Evolutionary conservation across 768 basidiomycete genomes (phyloP).

Genomic region (Wakefieldia striispora): DNA sequence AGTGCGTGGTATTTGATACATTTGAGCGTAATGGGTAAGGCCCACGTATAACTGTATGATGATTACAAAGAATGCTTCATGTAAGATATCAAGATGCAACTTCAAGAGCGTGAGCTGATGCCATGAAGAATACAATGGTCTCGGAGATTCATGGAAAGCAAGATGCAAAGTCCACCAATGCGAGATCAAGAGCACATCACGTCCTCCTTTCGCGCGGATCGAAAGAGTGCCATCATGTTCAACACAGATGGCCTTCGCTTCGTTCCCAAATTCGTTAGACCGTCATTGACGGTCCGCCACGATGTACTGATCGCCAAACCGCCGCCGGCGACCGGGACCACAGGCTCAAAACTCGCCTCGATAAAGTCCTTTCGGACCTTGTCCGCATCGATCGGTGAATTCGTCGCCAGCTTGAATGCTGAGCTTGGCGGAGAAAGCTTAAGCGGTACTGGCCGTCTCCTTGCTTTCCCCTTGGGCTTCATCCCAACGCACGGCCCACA

Average conservation of each 20-base stretch:
- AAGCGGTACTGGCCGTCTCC: too few species aligned
- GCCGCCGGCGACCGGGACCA: not conserved
- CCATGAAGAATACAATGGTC: not conserved
- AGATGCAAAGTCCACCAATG: too few species aligned
- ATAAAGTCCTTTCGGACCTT: slow-evolving; percentile 41
- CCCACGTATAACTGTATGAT: too few species aligned
- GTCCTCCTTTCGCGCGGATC: slow-evolving; percentile 23
- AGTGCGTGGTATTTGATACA: too few species aligned
- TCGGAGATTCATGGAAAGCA: not conserved
- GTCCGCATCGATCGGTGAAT: slow-evolving; percentile 36
- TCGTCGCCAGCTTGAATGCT: too few species aligned
- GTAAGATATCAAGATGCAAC: too few species aligned
- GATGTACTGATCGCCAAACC: slow-evolving; percentile 8
- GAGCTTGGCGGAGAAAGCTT: too few species aligned
- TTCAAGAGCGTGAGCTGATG: too few species aligned
- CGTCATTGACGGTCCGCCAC: slow-evolving; percentile 4
- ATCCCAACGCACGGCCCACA: slow-evolving; percentile 2
- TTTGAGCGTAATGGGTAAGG: too few species aligned
- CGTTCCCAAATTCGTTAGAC: slow-evolving; percentile 7
- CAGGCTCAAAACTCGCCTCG: slow-evolving; percentile 43
- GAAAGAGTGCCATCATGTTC: slow-evolving; percentile 33
- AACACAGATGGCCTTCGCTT: slow-evolving; percentile 25
- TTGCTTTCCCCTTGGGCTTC: slow-evolving; percentile 28
- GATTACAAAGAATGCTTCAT: too few species aligned
- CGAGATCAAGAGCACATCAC: not conserved